These are phyloP conservation scores for Phytophthora hybrid DNA, from an alignment of 352 stramenopile species.

Conservation along the genomic window DNA sequence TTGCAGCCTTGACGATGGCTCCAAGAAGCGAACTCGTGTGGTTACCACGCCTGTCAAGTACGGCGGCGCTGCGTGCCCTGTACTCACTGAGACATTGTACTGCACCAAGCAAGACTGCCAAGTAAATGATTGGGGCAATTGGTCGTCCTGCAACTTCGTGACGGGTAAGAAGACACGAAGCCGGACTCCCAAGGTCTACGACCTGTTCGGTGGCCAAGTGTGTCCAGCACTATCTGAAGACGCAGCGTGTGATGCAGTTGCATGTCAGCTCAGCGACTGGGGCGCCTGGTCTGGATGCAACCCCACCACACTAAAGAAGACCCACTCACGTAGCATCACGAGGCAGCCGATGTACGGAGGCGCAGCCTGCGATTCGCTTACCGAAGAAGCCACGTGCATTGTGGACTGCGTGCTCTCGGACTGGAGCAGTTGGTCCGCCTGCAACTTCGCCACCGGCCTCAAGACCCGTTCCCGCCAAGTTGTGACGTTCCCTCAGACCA, in stretches of 20 bases:
- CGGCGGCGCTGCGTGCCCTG: conserved; percentile 32
- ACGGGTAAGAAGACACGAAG: conserved; percentile 55
- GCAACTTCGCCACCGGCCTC: conserved; percentile 51
- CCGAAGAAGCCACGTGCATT: conserved; percentile 42
- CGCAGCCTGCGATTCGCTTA: conserved; percentile 30
- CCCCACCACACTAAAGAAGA: conserved; percentile 38
- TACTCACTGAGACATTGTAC: conserved; percentile 29
- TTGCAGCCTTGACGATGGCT: conserved; percentile 43
- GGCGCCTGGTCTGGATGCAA: conserved; percentile 60
- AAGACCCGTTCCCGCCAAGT: conserved; percentile 51
- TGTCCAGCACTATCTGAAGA: conserved; percentile 39
- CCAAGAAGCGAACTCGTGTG: conserved; percentile 37
- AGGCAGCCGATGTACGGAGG: conserved; percentile 49
- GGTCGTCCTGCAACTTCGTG: conserved; percentile 53
- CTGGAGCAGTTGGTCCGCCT: conserved; percentile 59
- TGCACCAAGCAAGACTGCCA: conserved; percentile 56
- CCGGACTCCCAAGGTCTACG: conserved; percentile 48
- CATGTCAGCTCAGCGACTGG: conserved; percentile 59
- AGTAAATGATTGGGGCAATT: conserved; percentile 54
- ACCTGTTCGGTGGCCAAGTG: conserved; percentile 39
- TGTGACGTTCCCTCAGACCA: conserved; percentile 35
- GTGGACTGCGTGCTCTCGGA: conserved; percentile 58
- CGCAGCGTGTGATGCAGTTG: conserved; percentile 29
- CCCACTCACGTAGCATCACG: conserved; percentile 32
- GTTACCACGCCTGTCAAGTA: conserved; percentile 39